Evolutionary conservation across 768 basidiomycete genomes (phyloP).

Genomic region (Paxillus involutus): DNA sequence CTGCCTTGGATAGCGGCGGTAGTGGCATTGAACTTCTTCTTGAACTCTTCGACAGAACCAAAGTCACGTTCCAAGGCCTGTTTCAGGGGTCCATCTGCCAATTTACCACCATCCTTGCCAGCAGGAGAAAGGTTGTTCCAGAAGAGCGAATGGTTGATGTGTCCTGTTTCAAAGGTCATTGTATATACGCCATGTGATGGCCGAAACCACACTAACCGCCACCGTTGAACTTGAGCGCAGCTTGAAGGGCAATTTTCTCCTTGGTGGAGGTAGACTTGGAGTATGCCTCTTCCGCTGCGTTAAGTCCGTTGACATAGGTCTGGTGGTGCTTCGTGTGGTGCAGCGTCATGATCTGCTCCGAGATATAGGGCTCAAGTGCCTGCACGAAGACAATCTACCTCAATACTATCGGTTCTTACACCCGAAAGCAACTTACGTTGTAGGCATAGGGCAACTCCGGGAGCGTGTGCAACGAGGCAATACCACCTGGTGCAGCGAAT

Average conservation of each 20-base stretch:
- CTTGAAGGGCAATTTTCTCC: slow-evolving; percentile 80
- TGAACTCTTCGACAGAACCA: slow-evolving; percentile 83
- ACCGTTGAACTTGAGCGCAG: slow-evolving; percentile 97
- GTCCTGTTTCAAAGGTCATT: slow-evolving; percentile 45
- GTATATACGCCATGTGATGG: neutral
- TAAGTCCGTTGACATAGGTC: slow-evolving; percentile 92
- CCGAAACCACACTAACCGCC: slow-evolving; percentile 54
- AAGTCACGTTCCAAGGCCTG: slow-evolving; percentile 78
- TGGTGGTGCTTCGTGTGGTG: slow-evolving; percentile 93
- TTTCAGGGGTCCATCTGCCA: slow-evolving; percentile 68
- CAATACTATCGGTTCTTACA: neutral
- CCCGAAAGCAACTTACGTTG: slow-evolving; percentile 48
- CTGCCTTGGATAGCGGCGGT: slow-evolving; percentile 95
- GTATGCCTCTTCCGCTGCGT: slow-evolving; percentile 88
- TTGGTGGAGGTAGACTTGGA: slow-evolving; percentile 61
- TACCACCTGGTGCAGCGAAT: slow-evolving; percentile 40
- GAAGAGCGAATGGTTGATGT: slow-evolving; percentile 95
- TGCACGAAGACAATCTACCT: slow-evolving; percentile 21
- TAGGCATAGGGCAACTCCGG: slow-evolving; percentile 81
- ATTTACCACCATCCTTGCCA: slow-evolving; percentile 58
- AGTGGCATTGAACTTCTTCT: slow-evolving; percentile 80
- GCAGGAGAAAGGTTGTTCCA: slow-evolving; percentile 95
- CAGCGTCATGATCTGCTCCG: slow-evolving; percentile 88
- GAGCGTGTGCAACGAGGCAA: slow-evolving; percentile 64
- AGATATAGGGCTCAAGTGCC: slow-evolving; percentile 93